These are phyloP conservation scores for Solanum piurae DNA, from an alignment of 257 asterid species.

Conservation along the genomic window DNA sequence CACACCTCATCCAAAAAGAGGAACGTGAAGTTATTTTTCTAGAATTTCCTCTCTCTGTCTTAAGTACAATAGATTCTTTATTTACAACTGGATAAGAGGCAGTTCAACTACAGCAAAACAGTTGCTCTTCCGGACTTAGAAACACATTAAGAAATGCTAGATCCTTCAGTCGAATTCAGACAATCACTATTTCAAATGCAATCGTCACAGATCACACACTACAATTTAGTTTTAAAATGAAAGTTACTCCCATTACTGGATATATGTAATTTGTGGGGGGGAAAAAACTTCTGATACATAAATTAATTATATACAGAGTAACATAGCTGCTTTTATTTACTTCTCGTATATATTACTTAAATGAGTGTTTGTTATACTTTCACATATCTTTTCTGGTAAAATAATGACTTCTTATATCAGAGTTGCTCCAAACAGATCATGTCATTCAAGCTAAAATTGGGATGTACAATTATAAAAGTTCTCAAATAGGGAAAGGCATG, in stretches of 20 bases:
- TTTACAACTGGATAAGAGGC: background rate
- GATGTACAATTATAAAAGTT: background rate
- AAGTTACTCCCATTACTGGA: too few relatives aligned
- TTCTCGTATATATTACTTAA: background rate
- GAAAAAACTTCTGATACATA: background rate
- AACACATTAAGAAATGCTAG: background rate
- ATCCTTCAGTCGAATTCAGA: background rate
- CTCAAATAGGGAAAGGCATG: background rate
- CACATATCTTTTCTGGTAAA: background rate
- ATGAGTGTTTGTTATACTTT: background rate
- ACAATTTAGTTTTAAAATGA: background rate
- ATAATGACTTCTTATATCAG: background rate
- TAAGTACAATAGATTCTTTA: background rate
- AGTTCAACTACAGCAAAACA: background rate
- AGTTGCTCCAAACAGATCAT: background rate
- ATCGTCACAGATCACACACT: background rate
- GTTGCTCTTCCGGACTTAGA: background rate
- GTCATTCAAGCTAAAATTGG: background rate
- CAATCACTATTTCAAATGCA: background rate
- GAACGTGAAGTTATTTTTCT: background rate
- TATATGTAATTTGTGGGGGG: too few relatives aligned
- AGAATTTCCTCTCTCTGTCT: background rate
- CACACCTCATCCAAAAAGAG: background rate
- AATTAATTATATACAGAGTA: background rate
- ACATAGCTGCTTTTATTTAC: background rate